phyloP scores from a whole-genome alignment of 2,329 filamentous ascomycete species.

The Grosmannia clavigera region DNA sequence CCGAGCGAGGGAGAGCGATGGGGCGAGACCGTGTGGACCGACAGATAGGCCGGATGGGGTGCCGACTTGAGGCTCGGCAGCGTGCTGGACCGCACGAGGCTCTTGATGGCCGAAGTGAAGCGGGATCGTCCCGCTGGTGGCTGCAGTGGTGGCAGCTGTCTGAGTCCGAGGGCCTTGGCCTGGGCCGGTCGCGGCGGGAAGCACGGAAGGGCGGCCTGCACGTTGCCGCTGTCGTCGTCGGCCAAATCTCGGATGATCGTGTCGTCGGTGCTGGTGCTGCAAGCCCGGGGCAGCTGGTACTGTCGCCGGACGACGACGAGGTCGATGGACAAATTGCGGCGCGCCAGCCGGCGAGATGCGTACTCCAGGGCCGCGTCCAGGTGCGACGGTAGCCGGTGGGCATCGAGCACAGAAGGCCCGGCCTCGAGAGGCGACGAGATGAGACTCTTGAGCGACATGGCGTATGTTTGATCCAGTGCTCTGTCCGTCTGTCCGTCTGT shows the following conservation, averaged over 20 bases:
- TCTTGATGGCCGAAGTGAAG: constrained; percentile 23
- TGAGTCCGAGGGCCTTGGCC: constrained; percentile 1
- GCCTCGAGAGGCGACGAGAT: constrained; percentile 55
- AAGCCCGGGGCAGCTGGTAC: constrained; percentile 33
- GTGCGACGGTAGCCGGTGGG: constrained; percentile 42
- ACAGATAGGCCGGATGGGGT: background rate
- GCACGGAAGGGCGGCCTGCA: background rate
- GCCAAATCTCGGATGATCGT: background rate
- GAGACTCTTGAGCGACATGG: constrained; percentile 28
- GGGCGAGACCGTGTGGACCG: background rate
- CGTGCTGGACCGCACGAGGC: constrained; percentile 27
- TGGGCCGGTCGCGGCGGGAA: constrained; percentile 12
- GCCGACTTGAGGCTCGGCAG: constrained; percentile 15
- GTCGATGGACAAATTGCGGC: constrained; percentile 42
- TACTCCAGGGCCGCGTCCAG: constrained; percentile 46
- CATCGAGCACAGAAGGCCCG: constrained; percentile 45
- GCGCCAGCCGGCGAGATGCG: constrained; percentile 40
- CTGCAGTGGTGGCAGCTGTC: constrained; percentile 7
- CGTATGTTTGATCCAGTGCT: background rate
- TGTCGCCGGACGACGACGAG: constrained; percentile 45
- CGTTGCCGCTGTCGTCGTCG: background rate
- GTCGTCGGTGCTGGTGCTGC: background rate
- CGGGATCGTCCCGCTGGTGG: constrained; percentile 9
- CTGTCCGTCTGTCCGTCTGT: too few species aligned
- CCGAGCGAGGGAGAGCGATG: background rate